These are phyloP conservation scores for Benincasa hispida DNA, from an alignment of 306 rosid species.

Conservation along the genomic window DNA sequence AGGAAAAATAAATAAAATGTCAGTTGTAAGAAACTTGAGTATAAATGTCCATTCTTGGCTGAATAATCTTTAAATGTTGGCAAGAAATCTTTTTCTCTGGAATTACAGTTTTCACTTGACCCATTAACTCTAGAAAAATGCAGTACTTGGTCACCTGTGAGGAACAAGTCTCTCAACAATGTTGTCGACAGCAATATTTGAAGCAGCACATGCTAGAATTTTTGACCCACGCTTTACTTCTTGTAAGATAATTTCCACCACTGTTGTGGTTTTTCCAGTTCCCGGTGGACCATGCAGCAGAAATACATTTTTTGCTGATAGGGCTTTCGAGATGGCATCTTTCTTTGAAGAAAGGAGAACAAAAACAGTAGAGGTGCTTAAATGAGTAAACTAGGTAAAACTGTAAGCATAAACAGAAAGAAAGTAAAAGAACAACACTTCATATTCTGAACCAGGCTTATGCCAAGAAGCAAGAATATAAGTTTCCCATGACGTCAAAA, in stretches of 20 bases:
- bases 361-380: conserved; percentile 7
- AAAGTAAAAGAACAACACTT: neutral
- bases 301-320: conserved; percentile 73
- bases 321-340: conserved; percentile 83
- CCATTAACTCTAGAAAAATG: neutral
- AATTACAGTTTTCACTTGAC: neutral
- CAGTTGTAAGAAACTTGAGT: neutral
- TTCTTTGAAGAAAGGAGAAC: conserved; percentile 32
- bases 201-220: conserved; percentile 95
- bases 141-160: conserved; percentile 41
- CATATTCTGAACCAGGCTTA: neutral
- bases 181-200: conserved; percentile 99
- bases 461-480: neutral
- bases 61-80: neutral
- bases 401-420: neutral
- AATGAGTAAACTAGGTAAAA: neutral
- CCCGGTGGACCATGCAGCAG: conserved; percentile 99
- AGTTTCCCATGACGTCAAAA: neutral
- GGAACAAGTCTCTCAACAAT: conserved; percentile 87
- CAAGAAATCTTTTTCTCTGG: neutral
- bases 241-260: conserved; percentile 91
- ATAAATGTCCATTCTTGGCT: neutral
- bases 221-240: conserved; percentile 95
- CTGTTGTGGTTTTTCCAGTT: conserved; percentile 95
- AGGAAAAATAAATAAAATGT: neutral